Evolutionary conservation across 2,329 filamentous ascomycete species (phyloP), one percentile per base, ranked within the genome.

Genomic region (Alternaria viburni): DNA sequence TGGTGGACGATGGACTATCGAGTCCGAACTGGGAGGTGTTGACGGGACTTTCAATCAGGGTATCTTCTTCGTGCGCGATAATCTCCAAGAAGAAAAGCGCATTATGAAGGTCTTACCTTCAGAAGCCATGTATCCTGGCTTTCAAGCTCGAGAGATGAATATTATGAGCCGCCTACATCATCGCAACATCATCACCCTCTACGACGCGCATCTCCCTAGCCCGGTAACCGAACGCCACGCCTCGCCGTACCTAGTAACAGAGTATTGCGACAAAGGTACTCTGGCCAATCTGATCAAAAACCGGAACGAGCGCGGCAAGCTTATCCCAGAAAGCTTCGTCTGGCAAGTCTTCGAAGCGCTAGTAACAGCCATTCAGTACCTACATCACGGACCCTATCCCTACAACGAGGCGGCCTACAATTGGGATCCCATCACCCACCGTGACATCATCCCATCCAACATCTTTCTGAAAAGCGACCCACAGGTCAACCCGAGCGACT

Each of bases 311-410:
- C 10, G 10, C 7, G 52, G 23, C 3, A 8, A 45, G 7, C 36
- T 44, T 4, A 10, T 55, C 3, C 36, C 36, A 1, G 36, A 55
- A 21, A 9, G 15, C 21, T 55, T 55, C 8, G 36, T 55, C 1
- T 55, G 52, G 52, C n/a, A 55, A 30, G 36, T 55, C 32, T 55
- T 55, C 52, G 52, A 55, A 44, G 8, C 52, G 12, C 52, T 55
- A 1, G 21, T 44, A 6, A 13, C 32, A 3, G 52, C 36, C 2
- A 25, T 55, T 2, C 17, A 12, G 1, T 55, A 55, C 23, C 8
- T 43, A 7, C 32, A 55, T 4, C 15, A 30, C 6, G 52, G 52
- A 11, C 23, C 52, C 4, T 15, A 55, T 9, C n/a, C 23, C 36
- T 26, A 17, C 11, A 26, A 25, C 28, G 25, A 13, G 25, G 32